Percentiles rank a stretch among this genome's conserved stretches.
Evolutionary conservation across 2,329 filamentous ascomycete species (phyloP).

Genomic region (Emydomyces testavorans): DNA sequence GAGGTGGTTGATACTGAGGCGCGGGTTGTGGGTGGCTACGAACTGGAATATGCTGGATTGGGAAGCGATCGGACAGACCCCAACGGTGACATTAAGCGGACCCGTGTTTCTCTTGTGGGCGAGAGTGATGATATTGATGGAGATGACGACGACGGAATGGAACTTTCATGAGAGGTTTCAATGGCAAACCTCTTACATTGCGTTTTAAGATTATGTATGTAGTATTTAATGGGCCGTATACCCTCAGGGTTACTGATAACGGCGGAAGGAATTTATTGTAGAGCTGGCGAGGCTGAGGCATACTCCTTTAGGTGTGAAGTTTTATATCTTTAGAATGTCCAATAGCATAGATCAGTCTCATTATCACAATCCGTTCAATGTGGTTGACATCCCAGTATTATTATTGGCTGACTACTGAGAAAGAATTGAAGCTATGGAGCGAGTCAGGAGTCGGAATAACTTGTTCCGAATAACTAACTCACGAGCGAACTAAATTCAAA

Average conservation of each 20-base stretch:
- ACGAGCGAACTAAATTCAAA: too few relatives aligned
- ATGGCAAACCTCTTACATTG: too few relatives aligned
- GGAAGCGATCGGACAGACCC: conserved; percentile 38
- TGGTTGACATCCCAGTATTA: too few relatives aligned
- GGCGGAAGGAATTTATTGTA: too few relatives aligned
- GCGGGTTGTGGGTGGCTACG: conserved; percentile 78
- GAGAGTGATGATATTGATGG: conserved; percentile 35
- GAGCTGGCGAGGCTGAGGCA: too few relatives aligned
- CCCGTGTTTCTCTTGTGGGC: conserved; percentile 25
- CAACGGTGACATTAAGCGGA: conserved; percentile 24
- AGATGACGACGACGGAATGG: conserved; percentile 40
- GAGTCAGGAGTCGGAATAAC: too few relatives aligned
- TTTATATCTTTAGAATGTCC: too few relatives aligned
- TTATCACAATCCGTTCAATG: not conserved
- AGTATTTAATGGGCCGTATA: not conserved
- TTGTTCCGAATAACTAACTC: too few relatives aligned
- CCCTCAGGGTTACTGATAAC: too few relatives aligned
- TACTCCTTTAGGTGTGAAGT: not conserved
- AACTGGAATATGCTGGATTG: conserved; percentile 53
- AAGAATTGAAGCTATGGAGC: too few relatives aligned
- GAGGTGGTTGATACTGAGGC: conserved; percentile 90
- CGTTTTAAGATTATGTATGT: too few relatives aligned
- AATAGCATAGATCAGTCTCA: not conserved
- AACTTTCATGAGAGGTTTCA: conserved; percentile 31
- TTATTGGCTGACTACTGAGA: too few relatives aligned